Percentiles rank a stretch among this genome's conserved stretches.
Conservation (phyloP, 2,329 filamentous ascomycete species). For the Cladosporium cucumerinum region DNA sequence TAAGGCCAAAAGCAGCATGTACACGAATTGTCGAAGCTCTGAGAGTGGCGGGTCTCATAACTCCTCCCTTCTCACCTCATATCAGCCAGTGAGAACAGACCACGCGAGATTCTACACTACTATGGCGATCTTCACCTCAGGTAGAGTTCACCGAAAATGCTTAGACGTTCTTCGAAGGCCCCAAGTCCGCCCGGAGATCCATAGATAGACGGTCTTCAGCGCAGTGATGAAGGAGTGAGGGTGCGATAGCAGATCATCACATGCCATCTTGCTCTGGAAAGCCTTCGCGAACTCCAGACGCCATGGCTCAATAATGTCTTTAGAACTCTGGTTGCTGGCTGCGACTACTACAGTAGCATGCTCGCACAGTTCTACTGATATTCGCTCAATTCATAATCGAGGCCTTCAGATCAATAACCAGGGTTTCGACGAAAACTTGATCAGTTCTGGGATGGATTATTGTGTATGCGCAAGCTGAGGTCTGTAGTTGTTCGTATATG, state of each 20-base stretch:
- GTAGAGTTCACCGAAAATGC: conserved; percentile 9
- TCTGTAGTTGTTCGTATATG: background rate
- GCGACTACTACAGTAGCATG: background rate
- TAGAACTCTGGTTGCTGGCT: background rate
- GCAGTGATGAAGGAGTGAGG: background rate
- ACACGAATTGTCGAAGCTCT: background rate
- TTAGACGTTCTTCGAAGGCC: conserved; percentile 1
- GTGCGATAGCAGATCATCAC: background rate
- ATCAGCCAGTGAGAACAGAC: background rate
- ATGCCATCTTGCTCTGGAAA: background rate
- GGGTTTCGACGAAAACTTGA: background rate
- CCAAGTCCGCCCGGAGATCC: background rate
- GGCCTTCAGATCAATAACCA: background rate
- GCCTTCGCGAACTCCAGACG: background rate
- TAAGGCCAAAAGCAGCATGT: background rate
- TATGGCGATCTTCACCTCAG: conserved; percentile 3
- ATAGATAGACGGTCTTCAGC: background rate
- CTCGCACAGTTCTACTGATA: no score
- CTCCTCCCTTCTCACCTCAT: background rate
- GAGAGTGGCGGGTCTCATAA: background rate
- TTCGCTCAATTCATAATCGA: background rate
- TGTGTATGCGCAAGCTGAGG: background rate
- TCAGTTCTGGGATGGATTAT: background rate
- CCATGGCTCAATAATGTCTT: background rate
- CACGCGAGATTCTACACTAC: background rate